A percentile compares a stretch with the other conserved stretches of the same genome.
Conservation (phyloP, 2,329 filamentous ascomycete genomes). For the Verticillium albo-atrum region DNA sequence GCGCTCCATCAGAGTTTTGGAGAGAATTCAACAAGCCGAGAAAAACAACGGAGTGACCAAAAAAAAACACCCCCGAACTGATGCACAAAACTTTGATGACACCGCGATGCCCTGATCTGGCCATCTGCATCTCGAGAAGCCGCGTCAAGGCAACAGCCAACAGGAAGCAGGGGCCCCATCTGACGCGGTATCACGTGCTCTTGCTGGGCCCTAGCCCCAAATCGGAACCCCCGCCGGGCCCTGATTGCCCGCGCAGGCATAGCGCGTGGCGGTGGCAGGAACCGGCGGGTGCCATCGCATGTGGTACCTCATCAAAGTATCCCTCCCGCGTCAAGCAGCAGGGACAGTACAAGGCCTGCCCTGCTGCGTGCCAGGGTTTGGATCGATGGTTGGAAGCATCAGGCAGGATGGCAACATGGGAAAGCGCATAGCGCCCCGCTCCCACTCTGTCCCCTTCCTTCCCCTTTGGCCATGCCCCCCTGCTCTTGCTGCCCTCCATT, state of each 20-base stretch:
- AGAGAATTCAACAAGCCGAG: too few relatives aligned
- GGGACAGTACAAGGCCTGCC: background rate
- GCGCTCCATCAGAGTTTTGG: background rate
- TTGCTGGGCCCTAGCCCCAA: background rate
- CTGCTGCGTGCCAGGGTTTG: background rate
- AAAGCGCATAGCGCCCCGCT: background rate
- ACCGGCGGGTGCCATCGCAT: background rate
- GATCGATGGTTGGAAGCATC: background rate
- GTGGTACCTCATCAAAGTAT: background rate
- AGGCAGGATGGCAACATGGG: background rate
- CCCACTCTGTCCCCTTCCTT: background rate
- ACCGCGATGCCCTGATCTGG: background rate
- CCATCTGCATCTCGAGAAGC: background rate
- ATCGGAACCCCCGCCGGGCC: background rate
- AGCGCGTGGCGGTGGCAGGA: slow-evolving; percentile 2
- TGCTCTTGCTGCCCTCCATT: background rate
- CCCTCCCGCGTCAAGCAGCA: background rate
- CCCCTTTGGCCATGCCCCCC: background rate
- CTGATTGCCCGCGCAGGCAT: background rate
- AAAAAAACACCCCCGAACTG: too few relatives aligned
- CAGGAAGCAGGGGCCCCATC: background rate
- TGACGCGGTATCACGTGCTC: background rate
- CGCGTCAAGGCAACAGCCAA: background rate
- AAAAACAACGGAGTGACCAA: background rate
- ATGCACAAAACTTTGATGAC: background rate